Evolutionary conservation across 495 filamentous ascomycete genomes (phyloP), one percentile per base, ranked within the genome.

Genomic region (Penicillium coprophilum): DNA sequence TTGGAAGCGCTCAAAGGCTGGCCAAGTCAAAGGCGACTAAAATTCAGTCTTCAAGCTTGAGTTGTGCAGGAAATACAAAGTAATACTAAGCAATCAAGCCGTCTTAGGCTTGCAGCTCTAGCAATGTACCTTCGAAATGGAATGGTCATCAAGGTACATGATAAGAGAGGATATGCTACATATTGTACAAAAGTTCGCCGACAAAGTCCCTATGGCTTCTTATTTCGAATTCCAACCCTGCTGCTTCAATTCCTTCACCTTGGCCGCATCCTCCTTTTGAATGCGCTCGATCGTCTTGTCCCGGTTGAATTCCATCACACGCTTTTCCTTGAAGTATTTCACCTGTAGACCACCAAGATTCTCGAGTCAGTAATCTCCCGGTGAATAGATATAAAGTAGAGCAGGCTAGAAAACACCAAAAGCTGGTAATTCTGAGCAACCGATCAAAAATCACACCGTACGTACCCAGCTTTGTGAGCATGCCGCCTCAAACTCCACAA

Each of bases 251-350:
- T 82, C 78, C 24, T 87, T 58, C 24, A 80, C 68, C 56, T 65
- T 74, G n/a, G 68, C 69, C 39, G 82, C 93, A 58, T 90, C 90
- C 69, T 96, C 89, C 23, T 82, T 84, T 70, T 90, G 82, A 56
- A 98, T 81, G 60, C 82, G 82, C 72, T 87, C 86, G 34, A 97
- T 73, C 41, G 87, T 88, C 71, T 86, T 78, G 59, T 89, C 87
- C 68, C 90, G 89, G 55, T 96, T 88, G 65, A 86, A 81, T 54
- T 97, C 92, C 78, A 94, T 92, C 38, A 97, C 91, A 56, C 94
- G 80, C 72, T 90, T 85, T 69, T 96, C 89, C 74, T 97, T 96
- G 80, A 98, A 98, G 73, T 98, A 96, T 73, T 89, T 89, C 55
- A 97, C 91, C 93, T 97, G 27, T 12, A 49, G 23, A 38, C 34